Conservation (phyloP, 2,329 filamentous ascomycete genomes). For the Piedraia hortae region DNA sequence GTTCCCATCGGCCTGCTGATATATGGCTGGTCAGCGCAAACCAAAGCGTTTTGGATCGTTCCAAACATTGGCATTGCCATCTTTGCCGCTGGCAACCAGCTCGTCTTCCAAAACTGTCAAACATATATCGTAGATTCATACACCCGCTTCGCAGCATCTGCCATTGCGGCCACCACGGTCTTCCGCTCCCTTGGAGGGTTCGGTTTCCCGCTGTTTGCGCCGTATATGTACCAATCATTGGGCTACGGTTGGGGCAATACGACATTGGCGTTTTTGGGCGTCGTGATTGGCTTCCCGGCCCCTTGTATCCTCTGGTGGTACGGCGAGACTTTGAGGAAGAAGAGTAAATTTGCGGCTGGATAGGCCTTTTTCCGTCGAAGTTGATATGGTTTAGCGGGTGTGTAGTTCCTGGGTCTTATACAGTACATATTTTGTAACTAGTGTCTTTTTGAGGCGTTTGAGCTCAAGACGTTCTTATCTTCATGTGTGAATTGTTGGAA, state of each 20-base stretch:
- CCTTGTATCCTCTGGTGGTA: slow-evolving; percentile 20
- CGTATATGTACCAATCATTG: slow-evolving; percentile 20
- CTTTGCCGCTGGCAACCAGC: slow-evolving; percentile 27
- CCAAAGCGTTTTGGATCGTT: slow-evolving; percentile 28
- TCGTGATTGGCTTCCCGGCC: slow-evolving; percentile 24
- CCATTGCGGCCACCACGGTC: slow-evolving; percentile 27
- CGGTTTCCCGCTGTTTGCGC: slow-evolving; percentile 32
- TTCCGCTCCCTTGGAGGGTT: slow-evolving; percentile 29
- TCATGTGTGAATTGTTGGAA: too few species aligned
- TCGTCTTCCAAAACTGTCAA: slow-evolving; percentile 30
- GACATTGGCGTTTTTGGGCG: slow-evolving; percentile 27
- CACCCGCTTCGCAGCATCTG: slow-evolving; percentile 20
- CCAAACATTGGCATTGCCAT: slow-evolving; percentile 31
- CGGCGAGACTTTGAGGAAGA: slow-evolving; percentile 13
- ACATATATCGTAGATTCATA: slow-evolving; percentile 34
- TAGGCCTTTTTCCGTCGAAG: too few species aligned
- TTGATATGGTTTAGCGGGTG: too few species aligned
- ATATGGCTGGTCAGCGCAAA: slow-evolving; percentile 31
- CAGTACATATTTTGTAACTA: too few species aligned
- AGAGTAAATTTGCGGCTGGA: slow-evolving; percentile 12
- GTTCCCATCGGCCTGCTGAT: slow-evolving; percentile 28
- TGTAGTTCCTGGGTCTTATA: too few species aligned
- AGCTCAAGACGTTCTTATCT: too few species aligned
- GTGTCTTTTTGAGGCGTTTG: too few species aligned
- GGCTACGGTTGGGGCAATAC: slow-evolving; percentile 24